Base-by-base conservation (phyloP, 257 asterid species). In the Ballota nigra region DNA sequence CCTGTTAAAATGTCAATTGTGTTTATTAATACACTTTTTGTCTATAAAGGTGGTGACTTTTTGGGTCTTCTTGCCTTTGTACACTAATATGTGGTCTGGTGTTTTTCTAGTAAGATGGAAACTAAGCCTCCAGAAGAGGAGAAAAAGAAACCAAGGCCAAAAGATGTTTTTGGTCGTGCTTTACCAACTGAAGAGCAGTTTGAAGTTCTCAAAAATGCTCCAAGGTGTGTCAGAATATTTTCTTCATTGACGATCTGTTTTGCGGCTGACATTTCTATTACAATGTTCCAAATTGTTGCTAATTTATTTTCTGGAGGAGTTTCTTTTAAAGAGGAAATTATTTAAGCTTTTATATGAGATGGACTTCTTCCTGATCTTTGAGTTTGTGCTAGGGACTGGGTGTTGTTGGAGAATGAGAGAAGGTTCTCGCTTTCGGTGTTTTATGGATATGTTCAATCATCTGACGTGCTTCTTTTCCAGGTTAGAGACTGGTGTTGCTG, bases 141-240 rank as follows among this genome's bases (percentile, higher is more conserved):
- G 80, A 88, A 86, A 80, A 95, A 84, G 89, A 95, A 92, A 82
- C 74, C 81, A 28, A 84, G 89, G 78, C 91, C 91, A 7, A 95
- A 89, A 82, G 99, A 95, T 83, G 86, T 89, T 45, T 95, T 82
- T 81, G 98, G 99, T 5, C 98, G 95, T 67, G 77, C 88, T 73
- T 79, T 95, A 79, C 99, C 99, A 8, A 95, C 98, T 15, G 99
- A 87, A 79, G 98, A 95, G 80, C 90, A 95, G 79, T 95, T 95
- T 77, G 98, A 95, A 73, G 95, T 87, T 82, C 97, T 95, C 34
- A 95, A 92, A 82, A 88, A 95, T 81, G 99, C 99, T 66, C 99
- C 99, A 68, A 88, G 82, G 99, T 92, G 38, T 51, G 88, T 78
- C 18, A 16, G 28, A 63, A 51, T 47, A 58, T 56, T 18, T 56